Evolutionary conservation across 2,329 filamentous ascomycete species (phyloP).

Genomic region (Beauveria rudraprayagi): DNA sequence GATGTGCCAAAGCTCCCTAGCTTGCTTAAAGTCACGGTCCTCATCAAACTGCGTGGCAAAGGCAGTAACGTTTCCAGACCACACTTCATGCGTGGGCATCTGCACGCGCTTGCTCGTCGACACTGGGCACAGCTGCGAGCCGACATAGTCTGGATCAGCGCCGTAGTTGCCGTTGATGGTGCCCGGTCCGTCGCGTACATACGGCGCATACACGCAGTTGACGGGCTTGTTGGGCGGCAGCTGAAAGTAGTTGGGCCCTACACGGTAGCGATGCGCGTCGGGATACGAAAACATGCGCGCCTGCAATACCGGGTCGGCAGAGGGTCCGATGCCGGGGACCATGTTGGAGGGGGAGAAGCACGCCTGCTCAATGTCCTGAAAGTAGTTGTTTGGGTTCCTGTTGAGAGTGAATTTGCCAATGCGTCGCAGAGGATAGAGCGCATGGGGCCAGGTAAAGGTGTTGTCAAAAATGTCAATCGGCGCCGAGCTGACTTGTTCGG

Average conservation of each 20-base stretch:
- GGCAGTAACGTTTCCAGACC: conserved; percentile 14
- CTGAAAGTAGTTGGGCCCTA: conserved; percentile 41
- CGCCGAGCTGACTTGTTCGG: conserved; percentile 54
- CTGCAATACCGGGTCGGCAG: conserved; percentile 55
- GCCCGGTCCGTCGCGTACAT: conserved; percentile 16
- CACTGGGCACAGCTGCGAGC: conserved; percentile 18
- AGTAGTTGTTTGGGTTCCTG: conserved; percentile 52
- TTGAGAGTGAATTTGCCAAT: conserved; percentile 58
- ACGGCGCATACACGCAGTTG: conserved; percentile 17
- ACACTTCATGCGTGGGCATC: conserved; percentile 15
- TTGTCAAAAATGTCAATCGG: conserved; percentile 58
- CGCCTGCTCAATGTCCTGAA: conserved; percentile 60
- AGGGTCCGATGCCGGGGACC: conserved; percentile 55
- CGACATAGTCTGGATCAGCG: conserved; percentile 20
- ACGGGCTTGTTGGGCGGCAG: conserved; percentile 32
- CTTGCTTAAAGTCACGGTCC: conserved; percentile 17
- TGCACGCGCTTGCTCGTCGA: not conserved
- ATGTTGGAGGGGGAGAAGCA: conserved; percentile 58
- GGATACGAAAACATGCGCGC: conserved; percentile 53
- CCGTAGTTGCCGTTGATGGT: conserved; percentile 21
- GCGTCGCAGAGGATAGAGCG: conserved; percentile 50
- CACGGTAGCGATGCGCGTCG: conserved; percentile 54
- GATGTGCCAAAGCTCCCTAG: conserved; percentile 17
- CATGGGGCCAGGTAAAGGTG: conserved; percentile 62
- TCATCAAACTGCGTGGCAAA: conserved; percentile 15